Evolutionary conservation across 2,329 filamentous ascomycete genomes (phyloP).

Genomic region (Fusarium sp.): DNA sequence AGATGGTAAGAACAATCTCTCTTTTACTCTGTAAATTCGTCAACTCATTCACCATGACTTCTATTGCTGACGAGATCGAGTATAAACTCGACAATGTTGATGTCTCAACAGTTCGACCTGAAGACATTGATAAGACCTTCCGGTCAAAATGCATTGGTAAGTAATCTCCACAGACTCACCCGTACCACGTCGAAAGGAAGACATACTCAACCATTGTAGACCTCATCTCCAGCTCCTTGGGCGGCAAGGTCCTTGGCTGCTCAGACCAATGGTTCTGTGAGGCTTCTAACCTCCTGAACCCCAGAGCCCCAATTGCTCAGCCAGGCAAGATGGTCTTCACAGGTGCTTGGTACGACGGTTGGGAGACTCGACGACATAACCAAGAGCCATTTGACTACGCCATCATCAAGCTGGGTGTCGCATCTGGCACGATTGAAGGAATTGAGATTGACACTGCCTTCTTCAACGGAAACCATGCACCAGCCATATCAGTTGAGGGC

Average conservation of each 20-base stretch:
- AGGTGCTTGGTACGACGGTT: conserved; percentile 77
- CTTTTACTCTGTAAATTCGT: not conserved
- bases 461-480: conserved; percentile 86
- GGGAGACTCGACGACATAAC: conserved; percentile 76
- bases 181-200: not conserved
- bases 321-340: conserved; percentile 76
- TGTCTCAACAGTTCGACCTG: conserved; percentile 60
- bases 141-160: conserved; percentile 70
- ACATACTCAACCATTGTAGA: conserved; percentile 55
- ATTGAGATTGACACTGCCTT: conserved; percentile 84
- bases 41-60: conserved; percentile 46
- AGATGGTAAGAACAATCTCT: not conserved
- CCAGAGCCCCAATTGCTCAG: conserved; percentile 70
- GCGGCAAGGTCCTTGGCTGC: conserved; percentile 72
- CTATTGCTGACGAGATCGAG: conserved; percentile 58
- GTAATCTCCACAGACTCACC: conserved; percentile 29
- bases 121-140: conserved; percentile 70
- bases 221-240: conserved; percentile 69
- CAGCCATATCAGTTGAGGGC: conserved; percentile 81
- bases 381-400: conserved; percentile 73
- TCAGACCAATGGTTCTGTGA: conserved; percentile 78
- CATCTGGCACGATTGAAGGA: conserved; percentile 77
- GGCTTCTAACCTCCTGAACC: conserved; percentile 71
- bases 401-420: conserved; percentile 72
- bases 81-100: conserved; percentile 68